A percentile compares a stretch with the other conserved stretches of the same genome.
Conservation (phyloP, 805 yeast genomes). For the Danielia oregonensis region DNA sequence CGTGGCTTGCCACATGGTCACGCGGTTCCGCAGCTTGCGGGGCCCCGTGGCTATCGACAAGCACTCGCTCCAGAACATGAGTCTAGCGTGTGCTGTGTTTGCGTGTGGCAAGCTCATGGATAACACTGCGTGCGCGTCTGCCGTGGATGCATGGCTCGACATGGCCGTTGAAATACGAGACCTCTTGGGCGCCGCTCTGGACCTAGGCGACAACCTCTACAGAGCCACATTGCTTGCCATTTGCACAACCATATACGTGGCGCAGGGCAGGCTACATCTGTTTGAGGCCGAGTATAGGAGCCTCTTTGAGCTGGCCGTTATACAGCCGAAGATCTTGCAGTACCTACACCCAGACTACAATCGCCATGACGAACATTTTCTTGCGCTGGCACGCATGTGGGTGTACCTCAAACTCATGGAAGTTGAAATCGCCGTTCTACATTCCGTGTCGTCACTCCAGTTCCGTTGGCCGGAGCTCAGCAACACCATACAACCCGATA, state of each 20-base stretch:
- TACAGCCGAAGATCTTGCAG: slow-evolving; percentile 1
- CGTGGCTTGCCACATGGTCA: slow-evolving; percentile 8
- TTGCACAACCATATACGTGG: slow-evolving; percentile 7
- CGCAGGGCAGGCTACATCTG: slow-evolving; percentile 2
- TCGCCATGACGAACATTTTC: slow-evolving; percentile 8
- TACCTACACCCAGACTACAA: not conserved
- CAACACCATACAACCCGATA: slow-evolving; percentile 12
- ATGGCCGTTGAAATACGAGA: slow-evolving; percentile 5
- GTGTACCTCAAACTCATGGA: slow-evolving; percentile 10
- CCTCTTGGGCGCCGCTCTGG: slow-evolving; percentile 6
- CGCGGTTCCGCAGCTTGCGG: no score
- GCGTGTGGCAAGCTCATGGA: not conserved
- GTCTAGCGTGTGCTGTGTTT: slow-evolving; percentile 4
- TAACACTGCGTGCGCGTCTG: not conserved
- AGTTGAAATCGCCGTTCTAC: slow-evolving; percentile 8
- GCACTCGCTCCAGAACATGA: slow-evolving; percentile 5
- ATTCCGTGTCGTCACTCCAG: slow-evolving; percentile 7
- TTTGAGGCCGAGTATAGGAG: slow-evolving; percentile 2
- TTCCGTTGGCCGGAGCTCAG: slow-evolving; percentile 2
- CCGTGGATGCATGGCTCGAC: slow-evolving; percentile 6
- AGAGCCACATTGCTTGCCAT: slow-evolving; percentile 10
- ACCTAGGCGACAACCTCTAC: slow-evolving; percentile 10
- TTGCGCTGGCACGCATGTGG: slow-evolving; percentile 16
- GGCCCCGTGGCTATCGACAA: no score
- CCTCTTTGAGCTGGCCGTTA: slow-evolving; percentile 5